Evolutionary conservation across 164 flowering plant genomes (phyloP).

Genomic region (Hamamelis virginiana): DNA sequence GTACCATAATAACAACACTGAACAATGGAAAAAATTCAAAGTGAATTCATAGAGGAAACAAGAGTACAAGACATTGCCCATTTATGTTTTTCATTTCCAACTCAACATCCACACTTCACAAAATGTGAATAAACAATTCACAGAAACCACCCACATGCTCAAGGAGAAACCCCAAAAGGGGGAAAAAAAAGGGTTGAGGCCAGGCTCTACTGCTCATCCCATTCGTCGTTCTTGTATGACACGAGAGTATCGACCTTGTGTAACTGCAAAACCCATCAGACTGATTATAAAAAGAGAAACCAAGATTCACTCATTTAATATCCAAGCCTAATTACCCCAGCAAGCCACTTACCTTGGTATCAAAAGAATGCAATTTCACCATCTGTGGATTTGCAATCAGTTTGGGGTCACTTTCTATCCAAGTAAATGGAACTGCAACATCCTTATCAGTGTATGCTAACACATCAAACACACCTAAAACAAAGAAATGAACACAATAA

Average conservation of each 20-base stretch:
- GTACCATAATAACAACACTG: no score
- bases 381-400: slow-evolving; percentile 90
- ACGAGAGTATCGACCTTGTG: slow-evolving; percentile 96
- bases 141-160: background rate
- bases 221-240: slow-evolving; percentile 93
- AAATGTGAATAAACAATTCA: no score
- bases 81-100: no score
- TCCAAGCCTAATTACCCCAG: background rate
- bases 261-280: slow-evolving; percentile 54
- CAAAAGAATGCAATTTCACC: slow-evolving; percentile 95
- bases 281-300: no score
- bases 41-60: no score
- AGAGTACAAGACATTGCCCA: no score
- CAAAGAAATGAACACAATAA: background rate
- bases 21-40: no score
- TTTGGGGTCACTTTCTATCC: slow-evolving; percentile 97
- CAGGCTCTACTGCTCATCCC: no score
- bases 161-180: no score
- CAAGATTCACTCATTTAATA: background rate
- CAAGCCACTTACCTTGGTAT: slow-evolving; percentile 73
- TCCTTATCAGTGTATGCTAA: slow-evolving; percentile 91
- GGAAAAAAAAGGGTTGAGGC: no score
- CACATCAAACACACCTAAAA: slow-evolving; percentile 91
- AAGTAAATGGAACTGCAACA: slow-evolving; percentile 82
- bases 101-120: background rate